Conservation (phyloP, 495 filamentous ascomycete genomes). For the Neurospora sp. region DNA sequence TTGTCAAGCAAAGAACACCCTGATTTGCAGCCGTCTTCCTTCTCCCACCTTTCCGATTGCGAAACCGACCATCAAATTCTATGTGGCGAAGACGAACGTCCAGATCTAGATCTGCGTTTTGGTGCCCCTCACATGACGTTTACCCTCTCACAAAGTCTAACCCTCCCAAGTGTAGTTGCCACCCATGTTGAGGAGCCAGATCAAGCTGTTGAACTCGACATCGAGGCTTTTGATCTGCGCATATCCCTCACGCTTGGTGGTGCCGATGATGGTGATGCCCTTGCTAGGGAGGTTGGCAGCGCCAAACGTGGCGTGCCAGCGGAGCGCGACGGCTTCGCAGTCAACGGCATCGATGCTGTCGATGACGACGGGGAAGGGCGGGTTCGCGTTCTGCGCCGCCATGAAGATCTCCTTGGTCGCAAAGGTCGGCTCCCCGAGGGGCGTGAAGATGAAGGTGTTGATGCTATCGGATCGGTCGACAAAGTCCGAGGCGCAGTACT, state of each 20-base stretch:
- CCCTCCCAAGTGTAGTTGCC: slow-evolving; percentile 26
- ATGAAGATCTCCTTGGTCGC: slow-evolving; percentile 28
- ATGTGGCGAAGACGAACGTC: background rate
- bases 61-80: background rate
- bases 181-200: slow-evolving; percentile 29
- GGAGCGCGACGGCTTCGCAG: slow-evolving; percentile 22
- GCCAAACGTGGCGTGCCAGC: slow-evolving; percentile 29
- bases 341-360: slow-evolving; percentile 24
- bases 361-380: slow-evolving; percentile 23
- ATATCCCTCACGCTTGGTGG: slow-evolving; percentile 18
- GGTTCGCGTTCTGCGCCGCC: slow-evolving; percentile 23
- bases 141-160: slow-evolving; percentile 2
- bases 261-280: slow-evolving; percentile 24
- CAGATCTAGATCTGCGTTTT: background rate
- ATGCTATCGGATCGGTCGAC: slow-evolving; percentile 28
- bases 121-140: background rate
- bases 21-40: background rate
- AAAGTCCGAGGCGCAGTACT: slow-evolving; percentile 26
- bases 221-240: slow-evolving; percentile 25
- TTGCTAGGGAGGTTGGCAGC: slow-evolving; percentile 21
- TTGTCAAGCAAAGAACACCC: background rate
- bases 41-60: background rate
- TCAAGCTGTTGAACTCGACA: slow-evolving; percentile 29
- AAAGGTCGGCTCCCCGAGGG: slow-evolving; percentile 23
- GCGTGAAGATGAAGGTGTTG: slow-evolving; percentile 28